Percentiles rank a stretch among this genome's conserved stretches.
Evolutionary conservation across 2,329 filamentous ascomycete genomes (phyloP).

Genomic region (Cryphonectria radicalis): DNA sequence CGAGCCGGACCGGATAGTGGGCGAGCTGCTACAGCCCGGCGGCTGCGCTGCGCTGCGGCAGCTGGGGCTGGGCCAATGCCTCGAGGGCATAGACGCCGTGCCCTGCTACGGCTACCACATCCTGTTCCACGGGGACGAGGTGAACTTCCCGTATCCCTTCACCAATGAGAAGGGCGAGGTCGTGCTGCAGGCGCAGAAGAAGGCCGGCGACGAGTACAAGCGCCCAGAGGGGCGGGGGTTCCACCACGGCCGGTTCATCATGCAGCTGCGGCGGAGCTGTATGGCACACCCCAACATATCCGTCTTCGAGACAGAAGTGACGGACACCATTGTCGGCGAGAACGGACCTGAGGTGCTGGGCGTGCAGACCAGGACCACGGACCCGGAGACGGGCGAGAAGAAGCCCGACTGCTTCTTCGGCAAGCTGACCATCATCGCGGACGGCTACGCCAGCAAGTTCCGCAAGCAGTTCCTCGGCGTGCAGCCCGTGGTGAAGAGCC

Average conservation of each 20-base stretch:
- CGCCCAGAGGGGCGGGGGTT: constrained; percentile 78
- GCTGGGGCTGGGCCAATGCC: constrained; percentile 78
- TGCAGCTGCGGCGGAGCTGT: constrained; percentile 77
- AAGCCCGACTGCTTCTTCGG: constrained; percentile 81
- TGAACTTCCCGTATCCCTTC: constrained; percentile 78
- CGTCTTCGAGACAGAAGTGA: constrained; percentile 87
- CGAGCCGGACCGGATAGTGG: constrained; percentile 94
- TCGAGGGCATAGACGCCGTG: constrained; percentile 88
- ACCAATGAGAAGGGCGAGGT: constrained; percentile 54
- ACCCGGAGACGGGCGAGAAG: constrained; percentile 60
- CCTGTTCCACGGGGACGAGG: constrained; percentile 75
- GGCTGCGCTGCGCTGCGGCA: constrained; percentile 80
- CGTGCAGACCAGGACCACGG: constrained; percentile 72
- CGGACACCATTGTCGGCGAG: constrained; percentile 72
- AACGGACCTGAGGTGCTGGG: constrained; percentile 76
- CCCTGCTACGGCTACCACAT: constrained; percentile 86
- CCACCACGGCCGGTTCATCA: constrained; percentile 94
- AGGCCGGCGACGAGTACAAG: constrained; percentile 40
- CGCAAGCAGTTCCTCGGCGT: constrained; percentile 75
- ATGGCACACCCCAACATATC: constrained; percentile 80
- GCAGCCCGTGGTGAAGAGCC: constrained; percentile 73
- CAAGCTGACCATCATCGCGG: constrained; percentile 83
- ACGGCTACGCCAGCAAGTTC: constrained; percentile 93
- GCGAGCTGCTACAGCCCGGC: constrained; percentile 91
- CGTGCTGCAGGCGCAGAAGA: constrained; percentile 37